Evolutionary conservation across 129 eudicot genomes (phyloP).

Genomic region (Chrysanthemum seticuspe): DNA sequence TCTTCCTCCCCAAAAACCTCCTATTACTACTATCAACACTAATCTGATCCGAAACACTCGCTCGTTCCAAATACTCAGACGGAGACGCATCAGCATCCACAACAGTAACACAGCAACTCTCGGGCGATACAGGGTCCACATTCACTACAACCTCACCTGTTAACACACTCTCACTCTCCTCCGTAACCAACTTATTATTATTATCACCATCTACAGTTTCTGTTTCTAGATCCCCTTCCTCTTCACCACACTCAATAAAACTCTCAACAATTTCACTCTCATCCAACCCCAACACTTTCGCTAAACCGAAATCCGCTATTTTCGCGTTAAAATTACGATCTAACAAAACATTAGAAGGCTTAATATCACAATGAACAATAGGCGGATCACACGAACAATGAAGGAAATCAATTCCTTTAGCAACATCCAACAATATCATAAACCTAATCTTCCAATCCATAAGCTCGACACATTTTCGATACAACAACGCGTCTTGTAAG

Average conservation of each 20-base stretch:
- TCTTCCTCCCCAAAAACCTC: slow-evolving; percentile 55
- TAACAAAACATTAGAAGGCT: slow-evolving; percentile 82
- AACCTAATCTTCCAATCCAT: slow-evolving; percentile 75
- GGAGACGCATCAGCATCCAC: slow-evolving; percentile 54
- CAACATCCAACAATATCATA: slow-evolving; percentile 49
- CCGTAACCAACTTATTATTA: slow-evolving; percentile 40
- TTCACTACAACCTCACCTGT: slow-evolving; percentile 67
- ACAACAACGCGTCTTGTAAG: slow-evolving; percentile 79
- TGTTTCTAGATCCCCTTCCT: slow-evolving; percentile 36
- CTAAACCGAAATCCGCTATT: slow-evolving; percentile 87
- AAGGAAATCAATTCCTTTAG: slow-evolving; percentile 73
- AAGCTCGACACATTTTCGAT: slow-evolving; percentile 71
- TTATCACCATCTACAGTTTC: slow-evolving; percentile 33
- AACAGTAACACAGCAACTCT: slow-evolving; percentile 46
- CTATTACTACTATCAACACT: slow-evolving; percentile 72
- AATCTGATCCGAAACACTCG: slow-evolving; percentile 63
- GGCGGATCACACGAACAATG: slow-evolving; percentile 69
- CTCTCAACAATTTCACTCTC: slow-evolving; percentile 47
- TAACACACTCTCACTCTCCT: slow-evolving; percentile 72
- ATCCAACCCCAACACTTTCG: slow-evolving; percentile 52
- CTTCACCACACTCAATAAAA: slow-evolving; percentile 48
- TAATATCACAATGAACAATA: slow-evolving; percentile 82
- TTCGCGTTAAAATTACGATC: slow-evolving; percentile 73
- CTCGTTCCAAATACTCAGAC: slow-evolving; percentile 63
- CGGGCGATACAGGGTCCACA: slow-evolving; percentile 58